Evolutionary conservation across 306 rosid species (phyloP), one percentile per base, ranked within the genome.

Genomic region (Pueraria montana): DNA sequence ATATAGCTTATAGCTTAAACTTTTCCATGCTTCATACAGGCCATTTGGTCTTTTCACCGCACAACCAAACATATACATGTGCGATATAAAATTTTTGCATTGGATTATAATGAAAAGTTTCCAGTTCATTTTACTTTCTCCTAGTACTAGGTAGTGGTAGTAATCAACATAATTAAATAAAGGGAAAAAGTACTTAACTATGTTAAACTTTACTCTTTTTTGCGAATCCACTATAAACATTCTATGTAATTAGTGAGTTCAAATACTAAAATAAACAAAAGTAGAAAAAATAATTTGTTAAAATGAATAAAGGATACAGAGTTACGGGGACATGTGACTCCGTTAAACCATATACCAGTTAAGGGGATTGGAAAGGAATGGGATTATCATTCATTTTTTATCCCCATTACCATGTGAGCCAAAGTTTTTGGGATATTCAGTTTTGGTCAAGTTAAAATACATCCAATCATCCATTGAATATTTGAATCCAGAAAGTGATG

Each of bases 381-480:
- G 34, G 24, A 74, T 65, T 64, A 12, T 65, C 46, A 56, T 53
- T 40, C 38, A 42, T 64, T 16, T 63, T 43, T 74, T 32, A 56
- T 34, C 77, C 67, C 74, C n/a, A 55, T 43, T 32, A 74, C 40
- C 56, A 11, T 7, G 45, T 53, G 73, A 69, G 56, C 49, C 49
- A 5, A 74, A 58, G 67, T 58, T 58, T 63, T 66, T 38, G 20
- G 65, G 11, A 80, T 18, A 26, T 55, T 48, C 26, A 48, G 56
- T 38, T 80, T 74, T 53, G 1, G 13, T 34, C 34, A 30, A 79
- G 30, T 26, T 23, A 58, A 68, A 21, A 30, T 52, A 50, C 63
- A 68, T 75, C 42, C 63, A 32, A 79, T 36, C 67, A 77, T 49
- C 34, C 71, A 77, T 6, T 32, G 75, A 68, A 1, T 3, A 27